phyloP scores from a whole-genome alignment of 192 early-diverging fungal species.

The Dispira parvispora region DNA sequence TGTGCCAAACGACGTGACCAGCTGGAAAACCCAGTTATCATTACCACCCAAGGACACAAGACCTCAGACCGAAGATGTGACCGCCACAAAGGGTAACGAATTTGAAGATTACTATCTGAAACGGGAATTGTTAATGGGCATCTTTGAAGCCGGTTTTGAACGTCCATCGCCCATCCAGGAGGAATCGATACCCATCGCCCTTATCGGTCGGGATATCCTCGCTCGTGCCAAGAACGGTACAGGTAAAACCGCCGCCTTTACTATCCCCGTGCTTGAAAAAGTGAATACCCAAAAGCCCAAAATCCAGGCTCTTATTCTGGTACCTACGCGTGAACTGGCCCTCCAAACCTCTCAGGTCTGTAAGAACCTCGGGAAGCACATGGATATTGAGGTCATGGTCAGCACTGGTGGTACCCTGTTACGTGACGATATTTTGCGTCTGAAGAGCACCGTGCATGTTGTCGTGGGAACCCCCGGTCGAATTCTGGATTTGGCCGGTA shows the following conservation, averaged over 20 bases:
- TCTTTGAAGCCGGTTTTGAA: slow-evolving; percentile 98
- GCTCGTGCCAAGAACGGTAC: slow-evolving; percentile 94
- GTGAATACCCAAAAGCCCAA: slow-evolving; percentile 68
- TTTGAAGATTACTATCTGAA: slow-evolving; percentile 99
- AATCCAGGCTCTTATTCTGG: slow-evolving; percentile 86
- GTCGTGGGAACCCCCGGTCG: slow-evolving; percentile 95
- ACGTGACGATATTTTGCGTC: slow-evolving; percentile 95
- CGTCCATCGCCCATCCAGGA: slow-evolving; percentile 96
- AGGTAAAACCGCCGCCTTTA: slow-evolving; percentile 92
- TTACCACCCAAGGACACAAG: slow-evolving; percentile 75
- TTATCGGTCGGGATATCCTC: slow-evolving; percentile 89
- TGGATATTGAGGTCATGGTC: slow-evolving; percentile 95
- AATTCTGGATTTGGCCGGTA: slow-evolving; percentile 90
- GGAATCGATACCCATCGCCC: slow-evolving; percentile 94
- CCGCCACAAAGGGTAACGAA: slow-evolving; percentile 95
- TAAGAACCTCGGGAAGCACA: slow-evolving; percentile 93
- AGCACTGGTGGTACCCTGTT: slow-evolving; percentile 95
- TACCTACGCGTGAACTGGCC: slow-evolving; percentile 94
- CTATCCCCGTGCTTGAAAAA: slow-evolving; percentile 91
- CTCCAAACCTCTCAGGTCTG: slow-evolving; percentile 99
- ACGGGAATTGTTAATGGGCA: slow-evolving; percentile 93
- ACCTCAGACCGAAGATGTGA: slow-evolving; percentile 95
- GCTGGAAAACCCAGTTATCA: slow-evolving; percentile 59
- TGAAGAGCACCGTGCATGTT: slow-evolving; percentile 86
- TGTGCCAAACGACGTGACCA: slow-evolving; percentile 29